Base-by-base conservation (phyloP, 306 rosid genomes). In the Castanea mollissima region DNA sequence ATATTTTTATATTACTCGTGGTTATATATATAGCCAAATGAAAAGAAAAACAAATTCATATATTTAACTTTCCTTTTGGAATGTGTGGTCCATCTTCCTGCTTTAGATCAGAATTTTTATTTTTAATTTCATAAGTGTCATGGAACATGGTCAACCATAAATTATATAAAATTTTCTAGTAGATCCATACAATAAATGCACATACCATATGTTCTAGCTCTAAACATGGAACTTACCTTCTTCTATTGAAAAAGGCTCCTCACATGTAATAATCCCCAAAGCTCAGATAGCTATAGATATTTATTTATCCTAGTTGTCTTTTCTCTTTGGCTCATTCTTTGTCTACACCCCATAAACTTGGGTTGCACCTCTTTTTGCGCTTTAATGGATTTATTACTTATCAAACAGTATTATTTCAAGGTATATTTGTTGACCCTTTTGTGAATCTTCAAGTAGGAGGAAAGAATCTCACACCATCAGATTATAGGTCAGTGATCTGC, bases 391-490 rank as follows among this genome's bases (percentile, higher is more conserved):
- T 49, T 49, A 11, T 49, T 49, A 49, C 54, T 49, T 49, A 49
- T 49, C 54, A 49, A 49, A 49, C 14, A 49, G 54, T 49, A 14
- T 64, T 19, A 62, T 31, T 15, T 18, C n/a, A 54, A 20, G 49
- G 78, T 35, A 51, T 76, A 27, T 64, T 64, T 56, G 25, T 78
- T 57, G 41, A 80, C 81, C 46, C 20, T 10, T 64, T 44, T 73
- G 49, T 74, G n/a, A 16, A 70, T 19, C 41, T 73, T 68, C 81
- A 44, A 78, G 78, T 54, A 92, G 97, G 82, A 62, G 62, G 79
- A 63, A 78, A 69, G 25, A 51, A 41, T 71, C 12, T 58, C 60
- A 60, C 76, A 69, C 59, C 87, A 41, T 74, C 90, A 55, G 84
- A 76, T 73, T n/a, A 71, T 4, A 74, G 76, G 79, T n/a, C 73